phyloP scores from a whole-genome alignment of 345 rosid genomes.

The Salix exigua region DNA sequence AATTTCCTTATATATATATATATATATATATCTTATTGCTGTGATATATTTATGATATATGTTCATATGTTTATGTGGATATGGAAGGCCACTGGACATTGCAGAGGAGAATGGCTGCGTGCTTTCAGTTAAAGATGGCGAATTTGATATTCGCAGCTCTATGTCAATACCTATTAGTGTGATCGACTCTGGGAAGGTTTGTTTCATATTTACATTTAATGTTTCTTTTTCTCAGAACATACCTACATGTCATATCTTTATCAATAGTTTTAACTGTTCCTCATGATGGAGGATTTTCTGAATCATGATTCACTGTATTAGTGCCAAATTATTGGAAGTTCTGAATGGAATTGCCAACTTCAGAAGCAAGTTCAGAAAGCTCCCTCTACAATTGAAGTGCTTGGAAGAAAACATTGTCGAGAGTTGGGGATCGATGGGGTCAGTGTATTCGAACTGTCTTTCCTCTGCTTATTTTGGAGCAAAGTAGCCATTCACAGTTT shows the following conservation, averaged over 20 bases:
- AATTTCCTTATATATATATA: neutral
- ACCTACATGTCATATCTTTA: neutral
- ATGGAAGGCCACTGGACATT: constrained; percentile 46
- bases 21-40: neutral
- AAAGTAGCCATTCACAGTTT: neutral
- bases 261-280: neutral
- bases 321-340: constrained; percentile 36
- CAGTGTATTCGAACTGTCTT: constrained; percentile 6
- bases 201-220: neutral
- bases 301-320: constrained; percentile 18
- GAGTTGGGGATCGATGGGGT: constrained; percentile 58
- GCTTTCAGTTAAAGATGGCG: constrained; percentile 31
- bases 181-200: constrained; percentile 64
- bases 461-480: neutral
- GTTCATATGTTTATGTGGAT: neutral
- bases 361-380: constrained; percentile 43
- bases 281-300: constrained; percentile 7
- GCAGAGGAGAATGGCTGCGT: constrained; percentile 42
- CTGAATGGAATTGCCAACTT: constrained; percentile 48
- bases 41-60: neutral
- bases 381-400: constrained; percentile 60
- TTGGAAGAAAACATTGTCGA: constrained; percentile 39
- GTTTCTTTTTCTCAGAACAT: neutral
- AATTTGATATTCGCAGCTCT: constrained; percentile 40
- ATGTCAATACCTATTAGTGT: constrained; percentile 49